Conservation (phyloP, 495 filamentous ascomycete genomes). For the Clohesyomyces aquaticus region DNA sequence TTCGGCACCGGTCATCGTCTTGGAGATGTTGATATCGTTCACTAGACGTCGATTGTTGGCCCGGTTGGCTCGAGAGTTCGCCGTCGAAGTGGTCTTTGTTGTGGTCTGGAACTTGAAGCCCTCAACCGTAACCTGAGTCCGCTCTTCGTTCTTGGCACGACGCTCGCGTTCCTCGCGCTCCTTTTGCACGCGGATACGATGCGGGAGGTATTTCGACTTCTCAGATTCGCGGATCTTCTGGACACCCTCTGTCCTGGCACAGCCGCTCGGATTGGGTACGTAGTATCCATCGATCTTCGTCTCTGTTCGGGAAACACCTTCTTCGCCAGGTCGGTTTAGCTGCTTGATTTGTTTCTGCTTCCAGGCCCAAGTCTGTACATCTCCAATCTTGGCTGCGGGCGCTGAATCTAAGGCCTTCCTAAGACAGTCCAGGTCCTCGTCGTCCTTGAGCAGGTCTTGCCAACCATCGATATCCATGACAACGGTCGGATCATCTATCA, state of each 20-base stretch:
- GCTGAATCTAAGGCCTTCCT: conserved; percentile 55
- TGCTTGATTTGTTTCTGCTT: conserved; percentile 86
- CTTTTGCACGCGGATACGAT: conserved; percentile 92
- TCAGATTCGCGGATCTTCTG: conserved; percentile 94
- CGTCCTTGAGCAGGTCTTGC: conserved; percentile 76
- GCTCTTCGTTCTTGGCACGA: conserved; percentile 65
- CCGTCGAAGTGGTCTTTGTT: conserved; percentile 76
- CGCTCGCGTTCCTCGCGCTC: conserved; percentile 86
- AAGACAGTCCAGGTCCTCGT: conserved; percentile 71
- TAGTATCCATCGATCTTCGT: conserved; percentile 85
- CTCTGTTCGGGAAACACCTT: conserved; percentile 56
- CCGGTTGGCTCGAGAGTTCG: conserved; percentile 81
- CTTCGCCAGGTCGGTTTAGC: conserved; percentile 65
- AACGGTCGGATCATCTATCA: conserved; percentile 68
- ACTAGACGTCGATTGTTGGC: conserved; percentile 93
- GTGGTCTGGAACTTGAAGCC: conserved; percentile 71
- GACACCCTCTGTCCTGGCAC: conserved; percentile 86
- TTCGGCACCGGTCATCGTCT: conserved; percentile 72
- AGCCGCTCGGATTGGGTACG: conserved; percentile 79
- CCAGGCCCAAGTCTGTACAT: conserved; percentile 82
- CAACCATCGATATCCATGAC: conserved; percentile 77
- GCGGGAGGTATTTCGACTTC: conserved; percentile 96
- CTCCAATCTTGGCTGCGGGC: conserved; percentile 59
- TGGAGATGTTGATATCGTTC: conserved; percentile 91
- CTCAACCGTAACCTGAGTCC: conserved; percentile 65